phyloP scores from a whole-genome alignment of 2,329 filamentous ascomycete genomes.

The Colletotrichum sojae region DNA sequence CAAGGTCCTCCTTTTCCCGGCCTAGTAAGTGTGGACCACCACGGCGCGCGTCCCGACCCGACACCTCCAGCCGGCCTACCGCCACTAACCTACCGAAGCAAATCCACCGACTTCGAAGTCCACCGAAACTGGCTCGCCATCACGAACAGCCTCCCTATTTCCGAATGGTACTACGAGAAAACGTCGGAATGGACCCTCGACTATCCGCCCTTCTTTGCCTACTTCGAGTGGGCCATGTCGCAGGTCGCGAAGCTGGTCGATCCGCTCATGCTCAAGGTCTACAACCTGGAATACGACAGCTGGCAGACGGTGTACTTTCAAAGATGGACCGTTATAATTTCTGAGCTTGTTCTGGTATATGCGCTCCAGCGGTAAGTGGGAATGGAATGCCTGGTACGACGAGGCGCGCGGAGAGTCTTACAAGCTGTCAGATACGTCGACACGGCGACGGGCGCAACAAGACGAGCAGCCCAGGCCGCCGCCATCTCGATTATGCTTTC shows the following conservation, averaged over 20 bases:
- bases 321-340: slow-evolving; percentile 86
- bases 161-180: slow-evolving; percentile 96
- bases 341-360: slow-evolving; percentile 87
- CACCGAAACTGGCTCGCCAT: slow-evolving; percentile 99
- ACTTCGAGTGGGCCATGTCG: slow-evolving; percentile 94
- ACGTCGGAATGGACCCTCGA: slow-evolving; percentile 99
- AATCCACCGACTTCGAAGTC: slow-evolving; percentile 99
- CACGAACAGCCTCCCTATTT: slow-evolving; percentile 87
- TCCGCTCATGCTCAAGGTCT: slow-evolving; percentile 83
- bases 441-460: slow-evolving; percentile 75
- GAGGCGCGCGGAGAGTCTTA: slow-evolving; percentile 1
- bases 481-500: slow-evolving; percentile 92
- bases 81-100: slow-evolving; percentile 68
- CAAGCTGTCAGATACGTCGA: slow-evolving; percentile 75
- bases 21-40: slow-evolving; percentile 78
- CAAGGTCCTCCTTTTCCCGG: slow-evolving; percentile 92
- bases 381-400: not conserved
- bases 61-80: slow-evolving; percentile 6
- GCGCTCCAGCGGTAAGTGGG: slow-evolving; percentile 79
- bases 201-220: slow-evolving; percentile 98
- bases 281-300: slow-evolving; percentile 87
- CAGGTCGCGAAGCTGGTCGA: slow-evolving; percentile 84
- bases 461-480: slow-evolving; percentile 84
- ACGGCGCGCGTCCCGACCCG: slow-evolving; percentile 3
- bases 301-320: slow-evolving; percentile 97